Conservation (phyloP, 1,284 basidiomycete genomes). For the Takashimella koratensis region DNA sequence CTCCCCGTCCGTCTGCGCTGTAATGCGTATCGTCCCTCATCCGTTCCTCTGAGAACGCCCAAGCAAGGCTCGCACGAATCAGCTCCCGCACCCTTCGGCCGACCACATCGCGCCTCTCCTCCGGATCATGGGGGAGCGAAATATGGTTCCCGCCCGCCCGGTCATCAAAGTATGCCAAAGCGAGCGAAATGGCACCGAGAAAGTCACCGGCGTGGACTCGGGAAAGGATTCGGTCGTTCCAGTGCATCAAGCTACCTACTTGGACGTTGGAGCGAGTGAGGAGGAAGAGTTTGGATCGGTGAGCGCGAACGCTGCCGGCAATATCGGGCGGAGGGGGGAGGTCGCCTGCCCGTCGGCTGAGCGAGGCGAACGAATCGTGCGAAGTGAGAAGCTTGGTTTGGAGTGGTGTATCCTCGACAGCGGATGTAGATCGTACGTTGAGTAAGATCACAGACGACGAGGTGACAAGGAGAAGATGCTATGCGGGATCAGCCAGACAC, state of each 20-base stretch:
- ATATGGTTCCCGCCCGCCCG: constrained; percentile 81
- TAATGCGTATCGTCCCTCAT: constrained; percentile 83
- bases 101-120: constrained; percentile 62
- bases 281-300: constrained; percentile 88
- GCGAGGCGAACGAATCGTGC: constrained; percentile 32
- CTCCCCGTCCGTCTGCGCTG: constrained; percentile 77
- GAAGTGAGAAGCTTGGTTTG: constrained; percentile 38
- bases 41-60: constrained; percentile 91
- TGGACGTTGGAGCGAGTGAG: constrained; percentile 61
- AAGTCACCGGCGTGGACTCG: constrained; percentile 85
- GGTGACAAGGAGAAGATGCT: constrained; percentile 56
- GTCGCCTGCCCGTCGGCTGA: constrained; percentile 8
- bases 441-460: constrained; percentile 62
- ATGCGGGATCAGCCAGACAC: constrained; percentile 60
- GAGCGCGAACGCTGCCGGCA: constrained; percentile 69
- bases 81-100: constrained; percentile 74
- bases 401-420: constrained; percentile 42
- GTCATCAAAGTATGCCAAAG: constrained; percentile 78
- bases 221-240: constrained; percentile 87
- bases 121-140: constrained; percentile 68
- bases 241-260: constrained; percentile 84
- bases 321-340: constrained; percentile 38
- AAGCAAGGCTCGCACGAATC: constrained; percentile 80
- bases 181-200: constrained; percentile 81
- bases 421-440: constrained; percentile 55